Base-by-base conservation (phyloP, 1,284 basidiomycete genomes). In the Clitocybe nebularis region DNA sequence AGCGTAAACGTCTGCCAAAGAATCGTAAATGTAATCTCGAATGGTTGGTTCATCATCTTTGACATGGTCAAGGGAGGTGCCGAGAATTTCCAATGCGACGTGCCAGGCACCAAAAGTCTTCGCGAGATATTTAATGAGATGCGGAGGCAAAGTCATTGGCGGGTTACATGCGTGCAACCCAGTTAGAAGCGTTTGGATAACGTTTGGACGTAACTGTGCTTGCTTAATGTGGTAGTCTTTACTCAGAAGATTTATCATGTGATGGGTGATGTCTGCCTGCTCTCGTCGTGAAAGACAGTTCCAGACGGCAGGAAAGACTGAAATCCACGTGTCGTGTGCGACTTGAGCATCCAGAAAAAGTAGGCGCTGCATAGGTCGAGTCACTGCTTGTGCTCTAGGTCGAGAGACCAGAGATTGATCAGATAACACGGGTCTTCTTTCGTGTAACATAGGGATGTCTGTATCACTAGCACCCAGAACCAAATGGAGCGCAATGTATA, bases 101-200 rank as follows among this genome's bases (percentile, higher is more conserved):
- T 98, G 89, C 95, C 96, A 99, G 10, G 91, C 92, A 36, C 93
- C 87, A 64, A 89, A 99, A 0, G 91, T 94, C 67, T 98, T 97
- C 20, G 91, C 92, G 23, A 99, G 80, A 62, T 94, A 99, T 62
- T 98, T 98, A 54, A 98, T 78, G 16, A 99, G 80, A 57, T 97
- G 89, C 9, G 96, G 95, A 7, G 96, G 96, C 5, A 99, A 74
- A 30, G 81, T 83, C 70, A 96, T 84, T 0, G 89, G 78, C 10
- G 95, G 93, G 16, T 75, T 79, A 62, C 94, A 98, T 25, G 84
- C 81, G 30, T 89, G 80, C 24, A 93, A 75, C 3, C 92, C 93
- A 19, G 81, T 78, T 16, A 99, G 80, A 26, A 99, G 72, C 0
- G 92, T 93, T 62, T 98, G 91, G 41, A 99, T 82, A 45, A 97